Evolutionary conservation across 2,329 filamentous ascomycete species (phyloP), one percentile per base, ranked within the genome.

Genomic region (Cryphonectria carpinicola): DNA sequence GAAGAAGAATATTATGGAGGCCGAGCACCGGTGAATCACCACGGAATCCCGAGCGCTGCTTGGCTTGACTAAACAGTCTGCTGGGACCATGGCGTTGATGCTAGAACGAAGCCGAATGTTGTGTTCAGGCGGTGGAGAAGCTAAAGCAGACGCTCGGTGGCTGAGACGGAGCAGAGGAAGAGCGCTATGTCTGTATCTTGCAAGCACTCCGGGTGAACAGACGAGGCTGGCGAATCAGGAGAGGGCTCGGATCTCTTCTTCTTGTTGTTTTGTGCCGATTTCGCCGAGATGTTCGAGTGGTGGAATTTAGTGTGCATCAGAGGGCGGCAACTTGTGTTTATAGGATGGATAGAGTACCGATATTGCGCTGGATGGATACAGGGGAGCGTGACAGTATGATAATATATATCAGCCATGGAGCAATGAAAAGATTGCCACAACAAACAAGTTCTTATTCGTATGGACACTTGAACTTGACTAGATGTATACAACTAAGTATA

Each of bases 111-210:
- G 52, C 52, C 52, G 25, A n/a, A n/a, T 6, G 43, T 10, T n/a
- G 46, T 49, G 46, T 49, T 49, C 46, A 49, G 46, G 25, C 52
- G 28, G 52, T 56, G 52, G 25, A 56, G 52, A 56, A 56, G 52
- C 52, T 28, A 56, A 11, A 14, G 52, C n/a, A 56, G 52, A 28
- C 52, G n/a, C 52, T 56, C 52, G 52, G 52, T 25, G 52, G 52
- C n/a, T 28, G 25, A 17, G 7, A 28, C 13, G n/a, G 52, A 56
- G 52, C 52, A 56, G 10, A 3, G 11, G n/a, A 2, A 2, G n/a
- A 56, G 13, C 52, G 52, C 52, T 28, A 56, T 28, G n/a, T 10
- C 52, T 28, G 52, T 25, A 56, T 28, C 6, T 56, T 56, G 52
- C 11, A 28, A 56, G 14, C 25, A 49, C 52, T 17, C 10, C n/a